Evolutionary conservation across 805 yeast species (phyloP), one percentile per base, ranked within the genome.

Genomic region (Lipomyces kockii): DNA sequence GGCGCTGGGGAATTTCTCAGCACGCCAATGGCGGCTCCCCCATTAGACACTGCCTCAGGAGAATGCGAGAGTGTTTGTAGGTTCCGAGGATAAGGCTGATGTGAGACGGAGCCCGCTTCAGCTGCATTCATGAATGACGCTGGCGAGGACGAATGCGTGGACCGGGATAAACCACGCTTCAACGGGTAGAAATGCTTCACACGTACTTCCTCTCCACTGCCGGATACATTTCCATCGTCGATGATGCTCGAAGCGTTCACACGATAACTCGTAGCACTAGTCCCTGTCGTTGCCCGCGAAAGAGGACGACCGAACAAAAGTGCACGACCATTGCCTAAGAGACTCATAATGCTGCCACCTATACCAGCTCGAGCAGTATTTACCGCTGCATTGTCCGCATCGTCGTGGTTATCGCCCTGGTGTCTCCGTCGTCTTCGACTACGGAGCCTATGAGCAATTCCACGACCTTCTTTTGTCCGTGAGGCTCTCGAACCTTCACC

Each of bases 251-350:
- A 43, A 58, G 67, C 20, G 39, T 49, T 63, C 29, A 66, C 69
- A 25, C 63, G 67, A 43, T 69, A 69, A 46, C 68, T 69, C 22
- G 72, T 66, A 12, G 65, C 65, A 39, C 67, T 63, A 2, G 72
- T 69, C 27, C 66, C 66, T 17, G 69, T 65, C 17, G 71, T 68
- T 7, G 68, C 65, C 4, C 71, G 64, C n/a, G 71, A 64, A 34
- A 54, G 46, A 27, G 68, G 65, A 22, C 71, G 63, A 8, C 64
- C 67, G 58, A 65, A 58, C 37, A 68, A 55, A 20, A 62, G 51
- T 29, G 63, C 59, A 1, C 64, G 62, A 12, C 65, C 65, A n/a
- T 54, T 53, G 25, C 51, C 66, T 27, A 64, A 22, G 25, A 62
- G 27, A 9, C 63, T 58, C 25, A 49, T 22, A 12, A 67, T 14